phyloP scores from a whole-genome alignment of 2,329 filamentous ascomycete genomes.

The Didymella pomorum region DNA sequence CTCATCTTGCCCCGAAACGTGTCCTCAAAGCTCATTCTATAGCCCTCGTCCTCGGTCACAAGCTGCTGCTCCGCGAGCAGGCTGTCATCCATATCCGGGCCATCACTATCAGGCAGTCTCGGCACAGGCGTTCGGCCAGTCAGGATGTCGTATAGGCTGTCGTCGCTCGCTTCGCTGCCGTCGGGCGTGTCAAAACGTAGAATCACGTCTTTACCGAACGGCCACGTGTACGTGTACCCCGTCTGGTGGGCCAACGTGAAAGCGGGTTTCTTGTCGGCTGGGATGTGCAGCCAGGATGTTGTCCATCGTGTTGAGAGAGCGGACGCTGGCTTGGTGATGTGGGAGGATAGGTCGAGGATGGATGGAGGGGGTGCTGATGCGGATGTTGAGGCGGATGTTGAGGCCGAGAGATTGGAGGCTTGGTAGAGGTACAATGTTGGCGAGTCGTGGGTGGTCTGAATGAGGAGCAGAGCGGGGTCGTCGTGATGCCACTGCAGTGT shows the following conservation, averaged over 20 bases:
- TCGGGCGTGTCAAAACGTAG: conserved; percentile 42
- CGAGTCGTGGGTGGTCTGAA: conserved; percentile 54
- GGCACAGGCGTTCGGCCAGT: conserved; percentile 56
- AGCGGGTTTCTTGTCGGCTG: conserved; percentile 42
- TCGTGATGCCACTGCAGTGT: conserved; percentile 55
- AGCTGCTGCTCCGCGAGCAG: conserved; percentile 20
- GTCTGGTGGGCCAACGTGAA: conserved; percentile 50
- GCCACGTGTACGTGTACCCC: conserved; percentile 53
- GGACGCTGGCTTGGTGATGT: conserved; percentile 36
- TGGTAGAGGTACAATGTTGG: conserved; percentile 53
- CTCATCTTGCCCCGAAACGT: conserved; percentile 48
- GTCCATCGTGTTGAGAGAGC: conserved; percentile 34
- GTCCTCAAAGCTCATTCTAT: conserved; percentile 51
- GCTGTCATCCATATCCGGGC: conserved; percentile 19
- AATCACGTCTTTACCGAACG: conserved; percentile 51
- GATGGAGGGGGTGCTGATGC: conserved; percentile 29
- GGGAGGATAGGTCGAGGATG: conserved; percentile 34
- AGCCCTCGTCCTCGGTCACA: conserved; percentile 19
- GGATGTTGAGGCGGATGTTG: conserved; percentile 27
- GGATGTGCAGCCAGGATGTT: conserved; percentile 39
- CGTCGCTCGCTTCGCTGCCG: conserved; percentile 52
- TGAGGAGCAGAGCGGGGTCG: conserved; percentile 48
- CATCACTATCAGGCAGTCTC: conserved; percentile 28
- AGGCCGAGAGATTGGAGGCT: conserved; percentile 22
- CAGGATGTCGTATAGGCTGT: conserved; percentile 58